Conservation (phyloP, 257 asterid genomes). For the Coffea eugenioides region DNA sequence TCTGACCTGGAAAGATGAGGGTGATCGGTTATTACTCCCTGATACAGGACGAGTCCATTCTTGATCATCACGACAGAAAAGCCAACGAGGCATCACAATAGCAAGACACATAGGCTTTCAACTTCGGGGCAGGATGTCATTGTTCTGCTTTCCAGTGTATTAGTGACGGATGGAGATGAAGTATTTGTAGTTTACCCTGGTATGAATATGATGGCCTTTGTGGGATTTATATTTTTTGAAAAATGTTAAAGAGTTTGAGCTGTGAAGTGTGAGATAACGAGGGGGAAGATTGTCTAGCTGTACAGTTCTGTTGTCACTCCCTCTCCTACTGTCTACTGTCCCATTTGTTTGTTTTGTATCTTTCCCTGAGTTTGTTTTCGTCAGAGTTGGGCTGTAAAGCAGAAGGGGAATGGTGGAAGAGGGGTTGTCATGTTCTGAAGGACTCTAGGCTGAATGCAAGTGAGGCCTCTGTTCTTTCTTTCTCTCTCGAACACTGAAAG, state of each 20-base stretch:
- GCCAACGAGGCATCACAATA: conserved; percentile 32
- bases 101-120: conserved; percentile 3
- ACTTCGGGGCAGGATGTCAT: neutral
- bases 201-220: neutral
- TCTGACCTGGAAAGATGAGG: conserved; percentile 39
- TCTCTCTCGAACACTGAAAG: neutral
- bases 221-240: conserved; percentile 9
- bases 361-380: conserved; percentile 16
- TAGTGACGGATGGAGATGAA: neutral
- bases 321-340: conserved; percentile 20
- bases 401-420: conserved; percentile 18
- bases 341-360: conserved; percentile 19
- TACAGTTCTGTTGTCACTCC: conserved; percentile 20
- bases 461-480: neutral
- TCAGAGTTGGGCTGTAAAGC: conserved; percentile 25
- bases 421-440: conserved; percentile 9
- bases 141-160: neutral
- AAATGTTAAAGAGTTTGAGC: neutral
- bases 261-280: neutral
- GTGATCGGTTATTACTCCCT: conserved; percentile 19
- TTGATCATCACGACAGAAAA: conserved; percentile 47
- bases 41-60: conserved; percentile 22
- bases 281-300: conserved; percentile 32
- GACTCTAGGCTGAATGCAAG: conserved; percentile 3
- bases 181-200: neutral